A percentile compares a stretch with the other conserved stretches of the same genome.
phyloP scores from a whole-genome alignment of 805 yeast species.

The Ogataea trehalophila region DNA sequence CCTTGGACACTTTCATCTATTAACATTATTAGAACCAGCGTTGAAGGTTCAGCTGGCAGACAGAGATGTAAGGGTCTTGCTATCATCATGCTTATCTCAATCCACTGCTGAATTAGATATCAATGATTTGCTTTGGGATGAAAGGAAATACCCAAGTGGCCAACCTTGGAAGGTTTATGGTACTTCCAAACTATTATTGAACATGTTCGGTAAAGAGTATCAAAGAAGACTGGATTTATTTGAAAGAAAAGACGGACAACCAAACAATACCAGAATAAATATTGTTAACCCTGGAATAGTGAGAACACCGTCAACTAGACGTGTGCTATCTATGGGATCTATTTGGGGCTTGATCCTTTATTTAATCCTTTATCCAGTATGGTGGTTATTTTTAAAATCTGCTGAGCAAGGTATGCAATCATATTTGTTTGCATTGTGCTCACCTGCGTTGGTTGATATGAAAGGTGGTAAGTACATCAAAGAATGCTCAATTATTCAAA shows the following conservation, averaged over 20 bases:
- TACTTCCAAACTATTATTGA: slow-evolving; percentile 70
- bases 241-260: slow-evolving; percentile 67
- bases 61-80: slow-evolving; percentile 79
- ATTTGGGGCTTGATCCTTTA: slow-evolving; percentile 56
- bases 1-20: slow-evolving; percentile 72
- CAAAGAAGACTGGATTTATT: slow-evolving; percentile 59
- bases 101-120: slow-evolving; percentile 63
- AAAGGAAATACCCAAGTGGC: slow-evolving; percentile 49
- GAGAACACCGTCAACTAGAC: slow-evolving; percentile 81
- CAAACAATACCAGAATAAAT: slow-evolving; percentile 63
- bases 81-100: slow-evolving; percentile 77
- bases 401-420: slow-evolving; percentile 79
- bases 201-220: slow-evolving; percentile 71
- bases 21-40: slow-evolving; percentile 78
- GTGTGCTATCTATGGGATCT: slow-evolving; percentile 74
- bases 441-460: slow-evolving; percentile 61
- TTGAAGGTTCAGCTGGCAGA: slow-evolving; percentile 89
- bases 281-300: slow-evolving; percentile 89
- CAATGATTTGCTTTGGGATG: slow-evolving; percentile 59
- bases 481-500: slow-evolving; percentile 57
- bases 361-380: slow-evolving; percentile 68
- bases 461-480: slow-evolving; percentile 68
- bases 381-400: slow-evolving; percentile 78
- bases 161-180: slow-evolving; percentile 79
- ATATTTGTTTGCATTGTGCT: slow-evolving; percentile 58